Evolutionary conservation across 768 basidiomycete species (phyloP).

Genomic region (Postia placenta): DNA sequence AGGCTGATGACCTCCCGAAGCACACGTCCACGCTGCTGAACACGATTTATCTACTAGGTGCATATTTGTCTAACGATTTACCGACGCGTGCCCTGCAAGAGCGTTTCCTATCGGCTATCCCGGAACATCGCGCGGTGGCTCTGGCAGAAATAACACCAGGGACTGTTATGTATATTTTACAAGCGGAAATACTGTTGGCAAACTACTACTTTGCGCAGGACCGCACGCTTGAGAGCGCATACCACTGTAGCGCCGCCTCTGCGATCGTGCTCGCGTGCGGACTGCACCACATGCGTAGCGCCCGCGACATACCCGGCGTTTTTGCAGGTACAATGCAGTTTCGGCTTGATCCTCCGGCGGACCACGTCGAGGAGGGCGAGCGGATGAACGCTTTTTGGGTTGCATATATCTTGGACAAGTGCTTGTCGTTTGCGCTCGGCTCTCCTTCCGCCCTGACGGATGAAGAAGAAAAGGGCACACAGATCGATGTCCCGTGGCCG

Average conservation of each 20-base stretch:
- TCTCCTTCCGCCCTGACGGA: constrained; percentile 48
- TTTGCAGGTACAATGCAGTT: not conserved
- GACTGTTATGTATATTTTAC: constrained; percentile 28
- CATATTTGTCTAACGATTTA: constrained; percentile 20
- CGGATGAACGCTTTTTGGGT: constrained; percentile 64
- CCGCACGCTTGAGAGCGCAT: constrained; percentile 54
- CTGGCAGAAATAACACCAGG: constrained; percentile 25
- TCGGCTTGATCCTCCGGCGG: constrained; percentile 30
- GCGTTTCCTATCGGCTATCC: constrained; percentile 40
- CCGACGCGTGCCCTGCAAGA: constrained; percentile 24
- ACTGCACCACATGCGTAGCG: constrained; percentile 23
- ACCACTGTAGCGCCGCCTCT: constrained; percentile 39
- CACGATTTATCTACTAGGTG: constrained; percentile 27
- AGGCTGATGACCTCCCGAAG: constrained; percentile 27
- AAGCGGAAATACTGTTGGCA: constrained; percentile 47
- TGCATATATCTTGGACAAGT: constrained; percentile 51
- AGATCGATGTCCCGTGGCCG: constrained; percentile 36
- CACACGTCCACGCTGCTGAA: constrained; percentile 37
- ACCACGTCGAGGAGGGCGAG: constrained; percentile 49
- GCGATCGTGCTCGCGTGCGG: constrained; percentile 23
- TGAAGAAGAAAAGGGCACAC: constrained; percentile 36
- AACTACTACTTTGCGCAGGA: constrained; percentile 62
- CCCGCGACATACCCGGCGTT: constrained; percentile 5
- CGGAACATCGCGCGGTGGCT: constrained; percentile 41
- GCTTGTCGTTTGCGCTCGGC: constrained; percentile 48